phyloP scores from a whole-genome alignment of 2,329 filamentous ascomycete species.

The Diplodia mutila region DNA sequence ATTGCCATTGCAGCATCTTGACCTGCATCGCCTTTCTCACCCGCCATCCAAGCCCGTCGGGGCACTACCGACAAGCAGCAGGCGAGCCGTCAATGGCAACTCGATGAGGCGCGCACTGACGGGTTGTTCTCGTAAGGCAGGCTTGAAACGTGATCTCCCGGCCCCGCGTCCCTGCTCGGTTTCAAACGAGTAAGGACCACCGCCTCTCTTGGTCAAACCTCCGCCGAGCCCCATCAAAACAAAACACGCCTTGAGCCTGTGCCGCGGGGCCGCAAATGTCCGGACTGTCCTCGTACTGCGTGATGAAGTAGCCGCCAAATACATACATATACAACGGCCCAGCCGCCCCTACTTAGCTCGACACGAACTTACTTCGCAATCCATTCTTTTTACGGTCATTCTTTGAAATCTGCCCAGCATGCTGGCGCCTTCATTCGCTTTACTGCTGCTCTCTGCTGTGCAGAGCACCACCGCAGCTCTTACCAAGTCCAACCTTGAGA shows the following conservation, averaged over 20 bases:
- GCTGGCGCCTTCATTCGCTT: constrained; percentile 38
- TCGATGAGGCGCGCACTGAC: neutral
- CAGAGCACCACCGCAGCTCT: constrained; percentile 41
- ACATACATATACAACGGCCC: constrained; percentile 1
- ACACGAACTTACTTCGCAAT: constrained; percentile 1
- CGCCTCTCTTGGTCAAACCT: neutral
- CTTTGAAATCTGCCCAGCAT: constrained; percentile 34
- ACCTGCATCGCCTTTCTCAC: neutral
- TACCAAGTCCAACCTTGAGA: constrained; percentile 48
- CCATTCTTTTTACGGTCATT: constrained; percentile 26
- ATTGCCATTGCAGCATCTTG: neutral
- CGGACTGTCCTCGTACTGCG: constrained; percentile 4
- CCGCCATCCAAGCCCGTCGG: neutral
- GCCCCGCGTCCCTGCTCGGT: constrained; percentile 17
- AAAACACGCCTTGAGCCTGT: constrained; percentile 17
- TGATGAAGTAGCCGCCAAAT: neutral
- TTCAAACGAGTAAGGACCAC: constrained; percentile 18
- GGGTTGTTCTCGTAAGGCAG: constrained; percentile 4
- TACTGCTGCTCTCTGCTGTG: constrained; percentile 40
- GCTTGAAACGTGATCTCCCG: constrained; percentile 20
- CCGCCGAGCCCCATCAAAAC: constrained; percentile 22
- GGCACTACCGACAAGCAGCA: neutral
- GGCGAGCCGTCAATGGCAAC: neutral
- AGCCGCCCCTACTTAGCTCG: neutral
- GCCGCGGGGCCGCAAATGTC: constrained; percentile 17